These are phyloP conservation scores for Talaromyces albobiverticillius DNA, from an alignment of 2,329 filamentous ascomycete species.

Conservation along the genomic window DNA sequence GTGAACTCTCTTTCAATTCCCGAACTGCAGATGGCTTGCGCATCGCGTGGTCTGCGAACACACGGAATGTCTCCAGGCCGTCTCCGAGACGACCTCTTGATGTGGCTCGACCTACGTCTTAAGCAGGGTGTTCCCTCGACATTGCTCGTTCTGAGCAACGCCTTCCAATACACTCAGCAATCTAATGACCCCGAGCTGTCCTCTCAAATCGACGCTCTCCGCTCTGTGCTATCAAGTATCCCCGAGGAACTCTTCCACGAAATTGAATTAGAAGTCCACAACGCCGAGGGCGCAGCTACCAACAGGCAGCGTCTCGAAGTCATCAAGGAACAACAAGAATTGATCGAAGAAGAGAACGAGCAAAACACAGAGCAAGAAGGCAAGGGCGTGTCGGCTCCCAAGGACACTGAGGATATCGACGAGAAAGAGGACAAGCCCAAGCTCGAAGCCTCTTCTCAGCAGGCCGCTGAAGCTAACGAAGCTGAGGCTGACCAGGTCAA, in stretches of 20 bases:
- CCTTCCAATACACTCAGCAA: conserved; percentile 82
- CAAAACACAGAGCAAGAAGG: conserved; percentile 80
- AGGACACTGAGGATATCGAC: conserved; percentile 89
- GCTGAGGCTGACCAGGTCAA: conserved; percentile 38
- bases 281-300: conserved; percentile 91
- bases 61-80: conserved; percentile 86
- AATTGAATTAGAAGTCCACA: conserved; percentile 97
- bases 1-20: conserved; percentile 89
- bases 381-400: conserved; percentile 69
- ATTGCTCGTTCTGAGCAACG: conserved; percentile 90
- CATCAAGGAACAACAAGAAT: conserved; percentile 94
- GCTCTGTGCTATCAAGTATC: conserved; percentile 88
- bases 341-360: conserved; percentile 95
- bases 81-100: conserved; percentile 83
- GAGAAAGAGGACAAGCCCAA: conserved; percentile 70
- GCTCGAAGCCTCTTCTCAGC: conserved; percentile 50
- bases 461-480: conserved; percentile 47
- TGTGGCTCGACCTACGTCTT: conserved; percentile 91
- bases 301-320: conserved; percentile 99
- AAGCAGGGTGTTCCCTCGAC: conserved; percentile 96
- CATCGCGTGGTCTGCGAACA: conserved; percentile 86
- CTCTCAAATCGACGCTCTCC: conserved; percentile 87
- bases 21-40: conserved; percentile 89
- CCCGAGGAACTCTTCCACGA: conserved; percentile 99
- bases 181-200: conserved; percentile 79